Conservation (phyloP, 805 yeast genomes). For the Metschnikowia drakensbergensis region DNA sequence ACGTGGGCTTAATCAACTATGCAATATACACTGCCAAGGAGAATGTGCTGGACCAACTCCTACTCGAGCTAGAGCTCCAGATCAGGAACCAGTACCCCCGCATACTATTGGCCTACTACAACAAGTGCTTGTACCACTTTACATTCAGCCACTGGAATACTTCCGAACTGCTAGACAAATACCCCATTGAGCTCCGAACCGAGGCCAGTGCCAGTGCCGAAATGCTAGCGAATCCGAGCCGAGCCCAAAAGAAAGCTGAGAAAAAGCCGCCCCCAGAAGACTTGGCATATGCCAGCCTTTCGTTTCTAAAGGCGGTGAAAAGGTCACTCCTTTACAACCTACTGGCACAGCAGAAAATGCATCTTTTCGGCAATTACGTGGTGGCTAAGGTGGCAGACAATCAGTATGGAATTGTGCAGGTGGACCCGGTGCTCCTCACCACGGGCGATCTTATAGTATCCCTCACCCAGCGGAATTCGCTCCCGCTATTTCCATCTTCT, state of each 20-base stretch:
- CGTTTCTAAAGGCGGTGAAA: slow-evolving; percentile 39
- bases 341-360: slow-evolving; percentile 23
- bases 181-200: neutral
- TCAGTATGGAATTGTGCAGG: slow-evolving; percentile 26
- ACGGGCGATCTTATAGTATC: slow-evolving; percentile 39
- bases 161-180: neutral
- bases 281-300: slow-evolving; percentile 32
- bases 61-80: slow-evolving; percentile 36
- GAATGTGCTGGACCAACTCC: slow-evolving; percentile 32
- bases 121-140: slow-evolving; percentile 37
- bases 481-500: slow-evolving; percentile 26
- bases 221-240: slow-evolving; percentile 29
- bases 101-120: slow-evolving; percentile 39
- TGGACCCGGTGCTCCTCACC: slow-evolving; percentile 37
- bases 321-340: slow-evolving; percentile 34
- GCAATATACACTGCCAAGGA: slow-evolving; percentile 26
- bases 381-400: slow-evolving; percentile 9
- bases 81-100: slow-evolving; percentile 36
- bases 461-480: slow-evolving; percentile 22
- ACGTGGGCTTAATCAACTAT: slow-evolving; percentile 28
- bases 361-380: slow-evolving; percentile 37
- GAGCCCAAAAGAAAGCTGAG: slow-evolving; percentile 12
- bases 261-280: slow-evolving; percentile 19
- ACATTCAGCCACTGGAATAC: slow-evolving; percentile 26
- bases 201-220: slow-evolving; percentile 16